Evolutionary conservation across 495 filamentous ascomycete genomes (phyloP).

Genomic region (Emericellopsis terricola): DNA sequence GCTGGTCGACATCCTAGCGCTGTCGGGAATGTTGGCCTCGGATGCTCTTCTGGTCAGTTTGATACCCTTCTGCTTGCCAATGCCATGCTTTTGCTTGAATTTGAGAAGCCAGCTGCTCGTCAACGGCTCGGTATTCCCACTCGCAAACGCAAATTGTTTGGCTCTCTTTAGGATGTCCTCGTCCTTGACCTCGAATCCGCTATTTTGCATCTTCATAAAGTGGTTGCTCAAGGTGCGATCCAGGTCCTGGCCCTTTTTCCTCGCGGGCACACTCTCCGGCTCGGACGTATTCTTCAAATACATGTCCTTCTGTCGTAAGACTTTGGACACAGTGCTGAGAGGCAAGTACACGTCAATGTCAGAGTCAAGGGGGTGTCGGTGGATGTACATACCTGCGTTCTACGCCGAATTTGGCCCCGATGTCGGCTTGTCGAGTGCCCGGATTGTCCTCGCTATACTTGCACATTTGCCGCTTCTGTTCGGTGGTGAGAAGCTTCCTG

Average conservation of each 20-base stretch:
- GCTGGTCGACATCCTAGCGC: slow-evolving; percentile 32
- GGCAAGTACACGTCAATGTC: slow-evolving; percentile 4
- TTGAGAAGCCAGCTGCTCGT: slow-evolving; percentile 79
- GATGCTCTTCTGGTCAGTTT: slow-evolving; percentile 52
- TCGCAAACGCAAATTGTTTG: slow-evolving; percentile 62
- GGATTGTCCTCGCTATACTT: slow-evolving; percentile 90
- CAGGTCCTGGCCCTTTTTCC: slow-evolving; percentile 84
- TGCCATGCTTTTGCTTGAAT: slow-evolving; percentile 85
- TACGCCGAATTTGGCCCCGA: slow-evolving; percentile 91
- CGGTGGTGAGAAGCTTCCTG: slow-evolving; percentile 81
- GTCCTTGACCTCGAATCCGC: slow-evolving; percentile 62
- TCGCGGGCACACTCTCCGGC: slow-evolving; percentile 57
- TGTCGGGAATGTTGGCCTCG: slow-evolving; percentile 41
- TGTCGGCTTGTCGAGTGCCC: slow-evolving; percentile 92
- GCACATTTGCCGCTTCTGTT: slow-evolving; percentile 85
- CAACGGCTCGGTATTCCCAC: slow-evolving; percentile 57
- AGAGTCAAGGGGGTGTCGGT: slow-evolving; percentile 3
- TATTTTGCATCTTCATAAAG: slow-evolving; percentile 62
- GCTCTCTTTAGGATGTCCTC: slow-evolving; percentile 78
- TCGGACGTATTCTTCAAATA: slow-evolving; percentile 55
- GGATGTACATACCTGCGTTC: slow-evolving; percentile 68
- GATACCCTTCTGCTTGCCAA: slow-evolving; percentile 34
- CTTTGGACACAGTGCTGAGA: slow-evolving; percentile 92
- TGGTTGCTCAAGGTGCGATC: slow-evolving; percentile 87
- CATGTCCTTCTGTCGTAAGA: slow-evolving; percentile 89